Percentiles rank a stretch among this genome's conserved stretches.
phyloP scores from a whole-genome alignment of 805 yeast species.

The Candida odintsovae region DNA sequence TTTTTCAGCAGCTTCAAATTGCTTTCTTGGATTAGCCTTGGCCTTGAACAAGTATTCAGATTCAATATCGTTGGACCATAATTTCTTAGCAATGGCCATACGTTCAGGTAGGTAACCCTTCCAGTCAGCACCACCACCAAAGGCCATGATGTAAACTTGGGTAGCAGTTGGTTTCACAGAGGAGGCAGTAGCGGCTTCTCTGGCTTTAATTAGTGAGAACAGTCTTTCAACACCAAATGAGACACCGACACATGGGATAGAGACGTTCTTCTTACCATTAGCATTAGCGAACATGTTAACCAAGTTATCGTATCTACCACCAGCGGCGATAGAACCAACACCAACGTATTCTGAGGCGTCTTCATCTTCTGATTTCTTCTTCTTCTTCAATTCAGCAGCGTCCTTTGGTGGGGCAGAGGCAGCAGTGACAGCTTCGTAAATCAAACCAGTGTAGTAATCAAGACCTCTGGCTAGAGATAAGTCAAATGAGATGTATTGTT shows the following conservation, averaged over 20 bases:
- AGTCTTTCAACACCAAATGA: conserved; percentile 96
- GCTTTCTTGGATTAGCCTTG: conserved; percentile 92
- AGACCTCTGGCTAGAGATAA: conserved; percentile 95
- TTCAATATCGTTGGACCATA: conserved; percentile 88
- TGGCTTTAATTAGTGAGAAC: conserved; percentile 81
- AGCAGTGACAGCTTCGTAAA: conserved; percentile 92
- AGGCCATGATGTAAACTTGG: conserved; percentile 94
- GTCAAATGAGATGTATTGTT: conserved; percentile 70
- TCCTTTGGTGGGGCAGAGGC: conserved; percentile 94
- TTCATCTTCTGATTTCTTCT: conserved; percentile 53
- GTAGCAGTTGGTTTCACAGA: conserved; percentile 78
- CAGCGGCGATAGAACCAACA: conserved; percentile 97
- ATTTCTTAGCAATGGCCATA: conserved; percentile 73
- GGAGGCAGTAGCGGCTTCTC: conserved; percentile 49
- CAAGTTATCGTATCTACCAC: conserved; percentile 95
- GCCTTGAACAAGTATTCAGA: conserved; percentile 89
- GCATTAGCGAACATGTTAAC: conserved; percentile 94
- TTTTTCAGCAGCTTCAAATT: conserved; percentile 96
- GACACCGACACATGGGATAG: conserved; percentile 95
- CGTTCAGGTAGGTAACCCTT: conserved; percentile 88
- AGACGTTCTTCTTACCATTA: conserved; percentile 67
- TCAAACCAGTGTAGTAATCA: conserved; percentile 95
- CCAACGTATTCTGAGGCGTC: conserved; percentile 97
- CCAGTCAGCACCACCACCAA: conserved; percentile 98
- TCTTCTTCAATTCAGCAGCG: conserved; percentile 60